Conservation (phyloP, 768 basidiomycete genomes). For the Suillus alpinus region DNA sequence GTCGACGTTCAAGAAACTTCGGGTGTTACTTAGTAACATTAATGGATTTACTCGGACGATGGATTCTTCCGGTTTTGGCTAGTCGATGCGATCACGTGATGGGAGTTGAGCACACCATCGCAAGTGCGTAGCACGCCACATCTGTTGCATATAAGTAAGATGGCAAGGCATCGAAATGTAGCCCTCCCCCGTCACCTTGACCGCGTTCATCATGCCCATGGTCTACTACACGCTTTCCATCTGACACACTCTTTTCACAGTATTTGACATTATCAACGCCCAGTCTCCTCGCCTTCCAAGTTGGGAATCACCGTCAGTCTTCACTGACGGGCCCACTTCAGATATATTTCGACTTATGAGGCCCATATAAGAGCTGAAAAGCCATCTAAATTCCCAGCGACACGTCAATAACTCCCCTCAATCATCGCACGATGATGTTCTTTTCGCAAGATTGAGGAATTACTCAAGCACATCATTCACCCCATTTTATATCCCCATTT, state of each 20-base stretch:
- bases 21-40: too few species aligned
- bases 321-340: neutral
- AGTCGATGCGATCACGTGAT: conserved; percentile 22
- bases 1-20: too few species aligned
- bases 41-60: too few species aligned
- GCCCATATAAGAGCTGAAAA: neutral
- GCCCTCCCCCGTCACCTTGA: neutral
- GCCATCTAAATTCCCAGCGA: neutral
- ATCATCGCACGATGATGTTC: neutral
- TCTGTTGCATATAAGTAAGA: conserved; percentile 19
- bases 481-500: neutral
- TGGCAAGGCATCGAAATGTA: neutral
- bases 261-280: neutral
- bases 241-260: neutral
- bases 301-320: neutral
- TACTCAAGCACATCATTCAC: neutral
- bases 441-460: neutral
- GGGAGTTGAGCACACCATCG: conserved; percentile 32
- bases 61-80: neutral
- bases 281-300: neutral
- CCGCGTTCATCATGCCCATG: neutral
- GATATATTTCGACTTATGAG: neutral
- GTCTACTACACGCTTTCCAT: neutral
- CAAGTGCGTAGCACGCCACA: conserved; percentile 17
- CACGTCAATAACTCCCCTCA: neutral